phyloP scores from a whole-genome alignment of 768 basidiomycete species.

The Mycena amicta region DNA sequence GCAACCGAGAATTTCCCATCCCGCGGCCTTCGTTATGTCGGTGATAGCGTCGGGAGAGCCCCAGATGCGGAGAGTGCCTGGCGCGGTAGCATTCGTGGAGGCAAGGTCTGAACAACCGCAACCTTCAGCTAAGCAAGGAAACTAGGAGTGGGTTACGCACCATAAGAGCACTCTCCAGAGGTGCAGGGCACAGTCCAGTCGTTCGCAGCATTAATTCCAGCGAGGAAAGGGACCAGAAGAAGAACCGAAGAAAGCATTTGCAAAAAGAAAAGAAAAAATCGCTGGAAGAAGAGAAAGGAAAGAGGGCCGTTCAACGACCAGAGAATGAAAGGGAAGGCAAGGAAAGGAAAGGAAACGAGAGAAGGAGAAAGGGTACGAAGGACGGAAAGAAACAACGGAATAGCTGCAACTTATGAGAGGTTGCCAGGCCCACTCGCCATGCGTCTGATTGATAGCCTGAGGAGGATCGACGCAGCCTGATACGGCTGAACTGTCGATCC shows the following conservation, averaged over 20 bases:
- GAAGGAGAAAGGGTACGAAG: background rate
- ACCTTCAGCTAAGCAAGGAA: background rate
- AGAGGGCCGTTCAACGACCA: constrained; percentile 1
- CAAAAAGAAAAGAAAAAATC: background rate
- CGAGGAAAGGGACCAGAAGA: background rate
- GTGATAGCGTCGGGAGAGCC: background rate
- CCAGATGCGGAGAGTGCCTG: background rate
- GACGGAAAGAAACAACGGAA: background rate
- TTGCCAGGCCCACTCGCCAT: no score
- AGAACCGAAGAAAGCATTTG: background rate
- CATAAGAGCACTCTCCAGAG: background rate
- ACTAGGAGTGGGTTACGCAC: background rate
- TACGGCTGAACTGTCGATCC: no score
- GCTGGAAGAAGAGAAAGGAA: background rate
- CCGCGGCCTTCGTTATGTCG: background rate
- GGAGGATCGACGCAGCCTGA: no score
- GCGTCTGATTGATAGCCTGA: no score
- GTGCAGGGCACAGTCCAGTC: constrained; percentile 3
- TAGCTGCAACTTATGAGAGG: no score
- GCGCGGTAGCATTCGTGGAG: constrained; percentile 14
- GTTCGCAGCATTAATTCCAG: background rate
- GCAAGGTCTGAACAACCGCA: background rate
- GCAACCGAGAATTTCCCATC: constrained; percentile 19
- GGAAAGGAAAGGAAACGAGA: constrained; percentile 1
- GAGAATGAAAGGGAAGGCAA: constrained; percentile 12